Conservation (phyloP, 192 early-diverging fungal genomes). For the Irineochytrium annulatum region DNA sequence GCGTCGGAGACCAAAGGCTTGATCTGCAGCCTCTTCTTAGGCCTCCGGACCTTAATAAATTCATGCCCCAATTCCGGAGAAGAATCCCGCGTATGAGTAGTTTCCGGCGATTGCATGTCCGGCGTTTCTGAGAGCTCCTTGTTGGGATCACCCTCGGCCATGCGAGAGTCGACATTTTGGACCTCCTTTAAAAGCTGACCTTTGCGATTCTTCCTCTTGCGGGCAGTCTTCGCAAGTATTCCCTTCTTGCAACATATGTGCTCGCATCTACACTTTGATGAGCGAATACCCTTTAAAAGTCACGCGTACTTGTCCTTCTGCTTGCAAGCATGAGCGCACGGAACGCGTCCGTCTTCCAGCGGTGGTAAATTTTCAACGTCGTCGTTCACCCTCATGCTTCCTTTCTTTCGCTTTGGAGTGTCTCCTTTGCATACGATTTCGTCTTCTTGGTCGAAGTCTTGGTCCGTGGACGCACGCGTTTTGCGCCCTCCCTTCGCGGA, state of each 20-base stretch:
- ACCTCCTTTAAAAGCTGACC: no score
- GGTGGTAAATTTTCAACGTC: neutral
- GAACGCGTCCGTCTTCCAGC: constrained; percentile 20
- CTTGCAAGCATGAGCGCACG: constrained; percentile 36
- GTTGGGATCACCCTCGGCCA: no score
- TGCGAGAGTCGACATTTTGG: no score
- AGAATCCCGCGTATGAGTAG: no score
- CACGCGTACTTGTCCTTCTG: constrained; percentile 24
- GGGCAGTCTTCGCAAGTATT: neutral
- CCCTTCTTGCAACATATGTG: constrained; percentile 41
- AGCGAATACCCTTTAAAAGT: neutral
- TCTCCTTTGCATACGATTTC: neutral
- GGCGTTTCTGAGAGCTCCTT: no score
- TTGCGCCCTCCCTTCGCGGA: neutral
- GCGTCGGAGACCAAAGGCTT: no score
- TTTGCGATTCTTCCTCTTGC: neutral
- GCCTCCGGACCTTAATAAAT: no score
- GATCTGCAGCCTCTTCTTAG: no score
- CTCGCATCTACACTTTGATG: constrained; percentile 24
- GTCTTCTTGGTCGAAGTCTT: neutral
- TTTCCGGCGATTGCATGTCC: no score
- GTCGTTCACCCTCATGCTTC: neutral
- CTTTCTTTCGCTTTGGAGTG: neutral
- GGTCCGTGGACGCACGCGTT: neutral
- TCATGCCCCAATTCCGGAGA: no score